These are phyloP conservation scores for Candida xyloterini DNA, from an alignment of 805 yeast genomes.

Conservation along the genomic window DNA sequence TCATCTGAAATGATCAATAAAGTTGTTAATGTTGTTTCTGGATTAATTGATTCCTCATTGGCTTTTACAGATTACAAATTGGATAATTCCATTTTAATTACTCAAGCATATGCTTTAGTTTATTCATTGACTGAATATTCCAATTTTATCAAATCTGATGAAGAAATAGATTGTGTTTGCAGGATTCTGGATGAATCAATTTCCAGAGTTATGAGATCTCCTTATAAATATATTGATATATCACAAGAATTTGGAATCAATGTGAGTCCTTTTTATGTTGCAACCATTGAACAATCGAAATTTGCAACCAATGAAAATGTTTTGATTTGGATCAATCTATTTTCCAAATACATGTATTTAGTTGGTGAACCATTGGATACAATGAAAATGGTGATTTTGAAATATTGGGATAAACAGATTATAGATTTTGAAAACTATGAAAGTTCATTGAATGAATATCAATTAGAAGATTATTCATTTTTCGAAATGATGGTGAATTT, in stretches of 20 bases:
- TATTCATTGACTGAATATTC: constrained; percentile 40
- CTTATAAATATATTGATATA: constrained; percentile 79
- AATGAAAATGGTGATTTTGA: constrained; percentile 17
- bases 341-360: constrained; percentile 45
- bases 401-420: constrained; percentile 15
- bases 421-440: constrained; percentile 13
- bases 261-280: constrained; percentile 57
- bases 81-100: constrained; percentile 34
- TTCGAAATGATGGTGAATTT: constrained; percentile 35
- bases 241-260: constrained; percentile 29
- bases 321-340: constrained; percentile 48
- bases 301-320: constrained; percentile 38
- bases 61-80: constrained; percentile 46
- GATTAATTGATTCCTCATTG: constrained; percentile 49
- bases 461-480: constrained; percentile 26
- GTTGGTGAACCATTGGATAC: constrained; percentile 55
- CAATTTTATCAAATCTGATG: constrained; percentile 8
- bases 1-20: constrained; percentile 33
- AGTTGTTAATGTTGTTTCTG: constrained; percentile 46
- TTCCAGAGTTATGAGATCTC: constrained; percentile 65
- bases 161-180: constrained; percentile 45
- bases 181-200: constrained; percentile 71
- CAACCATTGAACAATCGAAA: constrained; percentile 67
- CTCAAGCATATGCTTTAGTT: constrained; percentile 56
- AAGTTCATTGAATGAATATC: constrained; percentile 4